Evolutionary conservation across 352 stramenopile genomes (phyloP), one percentile per base, ranked within the genome.

Genomic region (Aphanomyces cochlioides): DNA sequence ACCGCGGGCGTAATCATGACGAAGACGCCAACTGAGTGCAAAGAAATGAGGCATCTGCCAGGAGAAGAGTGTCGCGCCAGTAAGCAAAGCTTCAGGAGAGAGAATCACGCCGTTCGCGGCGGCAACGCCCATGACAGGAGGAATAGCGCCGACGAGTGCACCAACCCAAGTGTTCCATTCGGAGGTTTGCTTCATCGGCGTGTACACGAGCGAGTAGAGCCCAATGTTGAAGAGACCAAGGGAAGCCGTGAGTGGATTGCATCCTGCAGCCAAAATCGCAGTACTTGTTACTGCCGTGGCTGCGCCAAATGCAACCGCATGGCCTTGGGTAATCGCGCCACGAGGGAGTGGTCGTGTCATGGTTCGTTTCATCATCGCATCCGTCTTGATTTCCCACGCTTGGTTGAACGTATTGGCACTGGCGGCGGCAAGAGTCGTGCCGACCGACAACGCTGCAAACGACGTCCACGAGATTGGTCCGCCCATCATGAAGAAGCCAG

Each of bases 31-130:
- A 73, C 90, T 96, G 21, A 99, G 79, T 13, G 98, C 96, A 78
- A 99, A 99, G 79, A 99, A 99, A 83, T 99, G 98, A 57, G 97
- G 97, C 81, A 99, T 99, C 84, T 99, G 98, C 98, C 98, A 99
- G 45, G 98, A 84, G 73, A 97, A 99, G 37, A 99, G 84, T 39
- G 96, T 84, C 17, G 90, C 90, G 64, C 84, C 87, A 28, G 90
- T 83, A 43, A 96, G 75, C 28, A 80, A 78, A 17, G 87, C 83
- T 77, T 96, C 87, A 0, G 88, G 87, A 0, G 82, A 77, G 5
- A 97, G 13, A 6, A 86, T 53, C 1, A 80, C 77, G 47, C 96
- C 96, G 0, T 93, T 98, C 1, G 97, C 97, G 40, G 97, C 98
- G 17, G 95, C 92, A 86, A 93, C 99, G 58, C 98, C 97, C 95